A percentile compares a stretch with the other conserved stretches of the same genome.
Evolutionary conservation across 495 filamentous ascomycete genomes (phyloP).

Genomic region (Amorphotheca resinae): DNA sequence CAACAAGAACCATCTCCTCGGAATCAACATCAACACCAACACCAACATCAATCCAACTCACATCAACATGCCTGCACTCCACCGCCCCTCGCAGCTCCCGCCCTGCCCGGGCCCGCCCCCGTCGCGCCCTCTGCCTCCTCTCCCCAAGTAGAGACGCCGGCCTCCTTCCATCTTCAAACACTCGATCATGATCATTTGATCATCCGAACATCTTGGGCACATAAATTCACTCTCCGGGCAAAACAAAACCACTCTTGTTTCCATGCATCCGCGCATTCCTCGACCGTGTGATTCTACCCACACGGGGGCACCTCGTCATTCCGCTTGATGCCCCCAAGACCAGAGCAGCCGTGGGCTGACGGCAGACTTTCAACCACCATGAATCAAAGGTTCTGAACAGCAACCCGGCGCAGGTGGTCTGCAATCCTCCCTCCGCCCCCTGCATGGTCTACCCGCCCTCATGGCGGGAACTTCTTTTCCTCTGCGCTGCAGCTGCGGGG

Average conservation of each 20-base stretch:
- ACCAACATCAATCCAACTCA: not conserved
- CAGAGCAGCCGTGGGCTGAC: no score
- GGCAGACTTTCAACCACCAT: no score
- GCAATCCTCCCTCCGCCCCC: no score
- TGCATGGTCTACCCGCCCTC: no score
- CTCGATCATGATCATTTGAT: slow-evolving; percentile 10
- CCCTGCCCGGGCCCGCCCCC: slow-evolving; percentile 79
- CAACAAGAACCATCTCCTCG: no score
- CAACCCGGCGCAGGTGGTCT: no score
- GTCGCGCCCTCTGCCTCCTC: slow-evolving; percentile 69
- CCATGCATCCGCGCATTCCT: no score
- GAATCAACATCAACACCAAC: not conserved
- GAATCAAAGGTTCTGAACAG: no score
- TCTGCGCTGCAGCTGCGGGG: no score
- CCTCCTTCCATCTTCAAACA: slow-evolving; percentile 7
- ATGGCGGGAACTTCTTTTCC: no score
- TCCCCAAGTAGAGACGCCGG: slow-evolving; percentile 53
- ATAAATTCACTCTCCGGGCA: not conserved
- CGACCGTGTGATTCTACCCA: not conserved
- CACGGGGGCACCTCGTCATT: slow-evolving; percentile 2
- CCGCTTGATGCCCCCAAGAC: no score
- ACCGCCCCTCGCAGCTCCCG: slow-evolving; percentile 61
- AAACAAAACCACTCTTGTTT: not conserved
- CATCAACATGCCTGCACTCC: slow-evolving; percentile 47
- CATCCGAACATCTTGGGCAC: not conserved